Conservation (phyloP, 2,329 filamentous ascomycete species). For the Thermoascus crustaceus region DNA sequence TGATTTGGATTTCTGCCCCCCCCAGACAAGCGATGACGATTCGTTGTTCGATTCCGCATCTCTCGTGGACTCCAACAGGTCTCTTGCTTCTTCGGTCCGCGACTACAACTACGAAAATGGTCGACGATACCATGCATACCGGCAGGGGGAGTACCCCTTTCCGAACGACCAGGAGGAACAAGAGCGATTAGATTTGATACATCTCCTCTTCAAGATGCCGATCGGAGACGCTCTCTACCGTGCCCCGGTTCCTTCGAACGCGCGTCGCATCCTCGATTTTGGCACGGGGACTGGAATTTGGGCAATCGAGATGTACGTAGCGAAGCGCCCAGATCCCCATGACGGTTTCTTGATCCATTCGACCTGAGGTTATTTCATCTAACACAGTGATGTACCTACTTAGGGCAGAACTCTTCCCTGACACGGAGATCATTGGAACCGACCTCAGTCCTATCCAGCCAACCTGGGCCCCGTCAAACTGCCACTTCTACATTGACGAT, state of each 20-base stretch:
- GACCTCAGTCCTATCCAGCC: slow-evolving; percentile 40
- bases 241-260: slow-evolving; percentile 18
- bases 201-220: slow-evolving; percentile 18
- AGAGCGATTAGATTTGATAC: slow-evolving; percentile 23
- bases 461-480: slow-evolving; percentile 21
- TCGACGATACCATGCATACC: slow-evolving; percentile 24
- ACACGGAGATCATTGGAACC: slow-evolving; percentile 13
- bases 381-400: too few species aligned
- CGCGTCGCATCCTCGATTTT: slow-evolving; percentile 35
- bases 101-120: slow-evolving; percentile 21
- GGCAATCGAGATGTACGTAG: slow-evolving; percentile 8
- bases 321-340: background rate
- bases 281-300: slow-evolving; percentile 44
- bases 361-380: too few species aligned
- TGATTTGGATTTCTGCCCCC: too few species aligned
- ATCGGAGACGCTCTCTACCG: slow-evolving; percentile 19
- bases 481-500: slow-evolving; percentile 17
- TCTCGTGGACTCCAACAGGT: too few species aligned
- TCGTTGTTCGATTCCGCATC: too few species aligned
- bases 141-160: slow-evolving; percentile 21
- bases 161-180: slow-evolving; percentile 29
- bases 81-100: too few species aligned
- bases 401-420: slow-evolving; percentile 19
- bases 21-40: too few species aligned
- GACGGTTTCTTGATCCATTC: slow-evolving; percentile 32